A percentile compares a stretch with the other conserved stretches of the same genome.
Evolutionary conservation across 306 rosid genomes (phyloP).

Genomic region (Rosa rugosa): DNA sequence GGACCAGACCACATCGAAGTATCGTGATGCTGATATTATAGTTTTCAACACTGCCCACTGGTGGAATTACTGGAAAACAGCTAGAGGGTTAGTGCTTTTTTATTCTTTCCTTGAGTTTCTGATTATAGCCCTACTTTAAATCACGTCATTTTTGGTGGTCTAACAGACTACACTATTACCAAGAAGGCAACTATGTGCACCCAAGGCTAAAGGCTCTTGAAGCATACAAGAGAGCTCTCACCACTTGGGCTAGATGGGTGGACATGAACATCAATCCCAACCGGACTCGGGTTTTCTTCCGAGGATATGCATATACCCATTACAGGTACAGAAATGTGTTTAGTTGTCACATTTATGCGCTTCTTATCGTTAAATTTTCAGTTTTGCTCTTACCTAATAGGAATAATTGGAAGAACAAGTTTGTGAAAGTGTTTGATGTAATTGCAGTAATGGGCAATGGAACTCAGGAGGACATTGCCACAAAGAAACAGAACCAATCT

Average conservation of each 20-base stretch:
- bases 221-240: conserved; percentile 79
- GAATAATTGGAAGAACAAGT: too few relatives aligned
- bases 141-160: too few relatives aligned
- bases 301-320: conserved; percentile 40
- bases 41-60: conserved; percentile 87
- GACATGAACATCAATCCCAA: conserved; percentile 55
- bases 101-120: too few relatives aligned
- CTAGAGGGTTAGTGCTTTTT: conserved; percentile 53
- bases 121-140: too few relatives aligned
- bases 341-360: too few relatives aligned
- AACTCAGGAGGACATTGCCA: too few relatives aligned
- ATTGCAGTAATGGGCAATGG: too few relatives aligned
- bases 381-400: too few relatives aligned
- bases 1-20: conserved; percentile 61
- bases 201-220: conserved; percentile 71
- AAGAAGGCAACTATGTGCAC: conserved; percentile 75
- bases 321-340: too few relatives aligned
- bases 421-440: too few relatives aligned
- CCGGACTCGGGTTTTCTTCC: conserved; percentile 71
- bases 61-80: conserved; percentile 79
- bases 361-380: too few relatives aligned
- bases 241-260: conserved; percentile 85
- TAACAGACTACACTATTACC: conserved; percentile 33
- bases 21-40: conserved; percentile 71
- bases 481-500: conserved; percentile 56